Evolutionary conservation across 768 basidiomycete species (phyloP), one percentile per base, ranked within the genome.

Genomic region (Pisolithus marmoratus): DNA sequence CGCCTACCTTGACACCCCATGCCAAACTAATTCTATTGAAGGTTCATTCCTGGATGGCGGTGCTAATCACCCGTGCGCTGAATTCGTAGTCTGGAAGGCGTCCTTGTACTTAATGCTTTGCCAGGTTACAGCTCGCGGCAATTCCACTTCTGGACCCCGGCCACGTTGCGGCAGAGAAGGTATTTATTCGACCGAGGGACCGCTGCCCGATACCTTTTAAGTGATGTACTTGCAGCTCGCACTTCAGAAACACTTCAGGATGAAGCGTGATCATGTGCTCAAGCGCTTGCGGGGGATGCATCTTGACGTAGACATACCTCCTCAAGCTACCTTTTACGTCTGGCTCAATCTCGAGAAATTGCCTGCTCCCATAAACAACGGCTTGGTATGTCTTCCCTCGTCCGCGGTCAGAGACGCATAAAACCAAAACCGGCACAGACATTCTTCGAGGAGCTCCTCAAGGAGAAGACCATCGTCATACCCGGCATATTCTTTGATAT

Each of bases 41-140:
- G 85, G 88, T 2, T 92, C 90, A 8, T 96, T 93, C 82, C 72
- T 97, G 51, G 94, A 97, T 60, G 94, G 94, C 17, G 94, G 94
- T 51, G 91, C 91, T 4, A 93, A 91, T 62, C 93, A 94, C 66
- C 90, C 91, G 85, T 92, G 67, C 63, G 87, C 70, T 7, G 27
- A n/a, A 17, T 14, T 17, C 26, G n/a, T 17, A 5, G 4, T 27
- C 17, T 29, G 6, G 24, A 12, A 24, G 20, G 20, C 48, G 4
- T 31, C 27, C 34, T 46, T 44, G 44, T 29, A 46, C 9, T 36
- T 42, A 38, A 34, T 50, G 14, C 23, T 15, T 37, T 51, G 24
- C 48, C 24, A 90, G 85, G 8, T 74, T 95, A 60, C 94, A 97
- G 66, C 77, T 92, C 42, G 94, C 93, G 12, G 93, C 94, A 1